phyloP scores from a whole-genome alignment of 164 flowering plant genomes.

The Sedum album region DNA sequence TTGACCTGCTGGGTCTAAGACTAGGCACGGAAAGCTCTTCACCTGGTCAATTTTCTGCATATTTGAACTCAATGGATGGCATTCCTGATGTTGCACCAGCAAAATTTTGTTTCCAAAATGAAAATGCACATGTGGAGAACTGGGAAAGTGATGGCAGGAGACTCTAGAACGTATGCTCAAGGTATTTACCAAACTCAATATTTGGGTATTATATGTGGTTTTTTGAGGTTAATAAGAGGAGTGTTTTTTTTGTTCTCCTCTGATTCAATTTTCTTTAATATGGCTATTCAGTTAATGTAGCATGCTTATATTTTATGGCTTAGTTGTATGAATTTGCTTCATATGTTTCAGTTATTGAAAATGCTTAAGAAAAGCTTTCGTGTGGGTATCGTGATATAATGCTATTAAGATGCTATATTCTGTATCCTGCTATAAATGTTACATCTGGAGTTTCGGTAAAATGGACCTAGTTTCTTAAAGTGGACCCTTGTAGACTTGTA shows the following conservation, averaged over 20 bases:
- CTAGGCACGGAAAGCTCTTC: background rate
- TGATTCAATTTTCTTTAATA: background rate
- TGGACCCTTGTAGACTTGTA: background rate
- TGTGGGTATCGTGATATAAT: background rate
- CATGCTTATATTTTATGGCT: background rate
- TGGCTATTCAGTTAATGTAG: background rate
- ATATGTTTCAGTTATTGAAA: background rate
- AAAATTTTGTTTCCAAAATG: background rate
- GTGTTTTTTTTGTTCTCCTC: background rate
- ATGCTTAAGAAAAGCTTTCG: background rate
- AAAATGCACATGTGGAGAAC: background rate
- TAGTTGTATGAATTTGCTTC: background rate
- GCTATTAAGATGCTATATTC: background rate
- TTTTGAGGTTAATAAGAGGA: background rate
- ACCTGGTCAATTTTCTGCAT: background rate
- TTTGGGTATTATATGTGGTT: background rate
- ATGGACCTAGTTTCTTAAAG: background rate
- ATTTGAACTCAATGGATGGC: background rate
- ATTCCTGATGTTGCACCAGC: slow-evolving; percentile 1
- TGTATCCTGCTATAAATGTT: background rate
- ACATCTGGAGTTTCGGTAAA: background rate
- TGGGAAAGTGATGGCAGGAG: background rate
- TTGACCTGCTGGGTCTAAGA: slow-evolving; percentile 2
- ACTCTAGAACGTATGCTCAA: background rate
- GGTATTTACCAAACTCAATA: background rate